Conservation (phyloP, 2,329 filamentous ascomycete species). For the Fusarium dlaminii region DNA sequence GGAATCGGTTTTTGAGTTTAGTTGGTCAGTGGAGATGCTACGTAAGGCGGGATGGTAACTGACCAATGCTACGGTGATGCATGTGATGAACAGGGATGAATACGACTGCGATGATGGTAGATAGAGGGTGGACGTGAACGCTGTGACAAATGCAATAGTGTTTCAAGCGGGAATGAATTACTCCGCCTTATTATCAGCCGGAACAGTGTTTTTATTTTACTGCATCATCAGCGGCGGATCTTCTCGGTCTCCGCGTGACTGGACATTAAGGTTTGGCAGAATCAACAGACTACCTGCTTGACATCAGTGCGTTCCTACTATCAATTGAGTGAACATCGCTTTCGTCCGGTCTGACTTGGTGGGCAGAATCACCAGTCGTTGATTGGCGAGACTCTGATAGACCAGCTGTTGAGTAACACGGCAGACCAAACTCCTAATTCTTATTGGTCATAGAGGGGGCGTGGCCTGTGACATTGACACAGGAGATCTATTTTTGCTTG, state of each 20-base stretch:
- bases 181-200: background rate
- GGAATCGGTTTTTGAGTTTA: background rate
- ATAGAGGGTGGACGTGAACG: accelerated
- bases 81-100: background rate
- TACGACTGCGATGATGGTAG: background rate
- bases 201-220: too few relatives aligned
- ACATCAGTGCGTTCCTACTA: accelerated
- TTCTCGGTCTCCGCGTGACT: background rate
- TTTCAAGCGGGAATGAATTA: background rate
- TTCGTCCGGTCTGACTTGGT: background rate
- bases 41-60: background rate
- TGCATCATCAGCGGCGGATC: accelerated
- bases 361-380: background rate
- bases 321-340: accelerated
- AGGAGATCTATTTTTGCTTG: background rate
- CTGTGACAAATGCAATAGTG: background rate
- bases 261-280: accelerated
- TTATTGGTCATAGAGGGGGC: accelerated
- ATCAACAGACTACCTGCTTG: accelerated
- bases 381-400: background rate
- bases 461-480: accelerated
- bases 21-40: background rate
- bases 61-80: background rate
- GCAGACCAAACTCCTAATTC: accelerated
- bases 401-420: background rate